Evolutionary conservation across 352 stramenopile species (phyloP), one percentile per base, ranked within the genome.

Genomic region (Pythium coloratum): DNA sequence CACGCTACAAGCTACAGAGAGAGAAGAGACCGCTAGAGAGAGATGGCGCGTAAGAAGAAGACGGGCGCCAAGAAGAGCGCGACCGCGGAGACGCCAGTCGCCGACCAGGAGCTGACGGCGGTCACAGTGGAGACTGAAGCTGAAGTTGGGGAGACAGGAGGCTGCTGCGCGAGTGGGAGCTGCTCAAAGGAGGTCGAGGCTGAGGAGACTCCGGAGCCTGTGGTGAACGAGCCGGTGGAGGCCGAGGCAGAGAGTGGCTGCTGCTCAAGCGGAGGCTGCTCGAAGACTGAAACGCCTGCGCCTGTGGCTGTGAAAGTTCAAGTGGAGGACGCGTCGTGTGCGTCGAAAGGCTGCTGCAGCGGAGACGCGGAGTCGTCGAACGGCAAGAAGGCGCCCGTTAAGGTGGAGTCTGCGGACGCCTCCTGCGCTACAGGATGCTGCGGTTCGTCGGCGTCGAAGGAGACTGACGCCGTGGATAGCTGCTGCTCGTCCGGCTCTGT

Each of bases 261-360:
- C n/a, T 46, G 42, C 32, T 13, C n/a, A 2, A n/a, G 32, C 24
- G 57, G 40, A 44, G n/a, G 16, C 14, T 32, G 13, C 20, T 55
- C 18, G 30, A 33, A 32, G 18, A n/a, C 32, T 10, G 46, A 56
- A 30, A 62, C 26, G 14, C 14, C 40, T 6, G 40, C 20, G 56
- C 20, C 20, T 28, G 56, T 40, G 56, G 32, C 24, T 18, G 3
- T 18, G 46, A 24, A 24, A 24, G 20, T 24, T 24, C 20, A 24
- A 24, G 20, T 24, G 20, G 33, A 58, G 32, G 62, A 58, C 9
- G 26, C 46, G 32, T 34, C 24, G 16, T 68, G 30, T 53, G 51
- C 42, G 8, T 56, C 62, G 24, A 67, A 55, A 20, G 62, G 53
- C 30, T 68, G 60, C 38, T 60, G 50, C 34, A 33, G 60, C 7